Conservation (phyloP, 805 yeast species). For the Teunomyces barrocoloradensis region DNA sequence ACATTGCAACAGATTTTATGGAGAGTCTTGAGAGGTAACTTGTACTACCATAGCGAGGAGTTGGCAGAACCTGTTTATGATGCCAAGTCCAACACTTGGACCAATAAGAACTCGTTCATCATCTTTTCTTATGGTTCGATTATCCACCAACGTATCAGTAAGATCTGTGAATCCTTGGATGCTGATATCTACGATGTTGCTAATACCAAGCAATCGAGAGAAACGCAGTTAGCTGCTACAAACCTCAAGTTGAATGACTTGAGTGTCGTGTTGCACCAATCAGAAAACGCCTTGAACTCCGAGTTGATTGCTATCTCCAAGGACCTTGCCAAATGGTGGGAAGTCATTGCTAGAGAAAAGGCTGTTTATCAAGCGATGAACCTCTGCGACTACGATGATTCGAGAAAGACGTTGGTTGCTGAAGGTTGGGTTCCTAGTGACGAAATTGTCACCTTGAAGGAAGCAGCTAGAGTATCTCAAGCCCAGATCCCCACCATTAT, state of each 20-base stretch:
- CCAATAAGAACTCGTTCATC: conserved; percentile 79
- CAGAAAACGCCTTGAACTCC: conserved; percentile 65
- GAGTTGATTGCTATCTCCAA: conserved; percentile 79
- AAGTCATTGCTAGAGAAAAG: conserved; percentile 63
- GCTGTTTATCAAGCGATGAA: conserved; percentile 78
- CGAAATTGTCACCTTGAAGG: conserved; percentile 65
- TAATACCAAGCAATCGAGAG: conserved; percentile 24
- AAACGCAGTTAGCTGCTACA: conserved; percentile 27
- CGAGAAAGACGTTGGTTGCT: conserved; percentile 83
- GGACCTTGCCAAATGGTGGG: conserved; percentile 72
- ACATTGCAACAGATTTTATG: conserved; percentile 80
- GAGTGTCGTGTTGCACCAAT: conserved; percentile 32
- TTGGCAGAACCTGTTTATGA: conserved; percentile 70
- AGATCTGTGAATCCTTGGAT: conserved; percentile 87
- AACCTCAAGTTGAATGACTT: conserved; percentile 31
- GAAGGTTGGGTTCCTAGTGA: conserved; percentile 96
- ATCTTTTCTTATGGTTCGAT: conserved; percentile 89
- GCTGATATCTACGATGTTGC: conserved; percentile 72
- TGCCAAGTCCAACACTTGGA: conserved; percentile 49
- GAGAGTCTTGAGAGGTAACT: conserved; percentile 91
- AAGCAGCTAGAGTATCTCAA: conserved; percentile 62
- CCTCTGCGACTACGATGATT: conserved; percentile 73
- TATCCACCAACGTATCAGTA: conserved; percentile 67
- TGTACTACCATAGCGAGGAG: conserved; percentile 72
- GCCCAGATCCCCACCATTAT: conserved; percentile 48